These are phyloP conservation scores for Penicillium frequentans DNA, from an alignment of 2,329 filamentous ascomycete genomes.

Conservation along the genomic window DNA sequence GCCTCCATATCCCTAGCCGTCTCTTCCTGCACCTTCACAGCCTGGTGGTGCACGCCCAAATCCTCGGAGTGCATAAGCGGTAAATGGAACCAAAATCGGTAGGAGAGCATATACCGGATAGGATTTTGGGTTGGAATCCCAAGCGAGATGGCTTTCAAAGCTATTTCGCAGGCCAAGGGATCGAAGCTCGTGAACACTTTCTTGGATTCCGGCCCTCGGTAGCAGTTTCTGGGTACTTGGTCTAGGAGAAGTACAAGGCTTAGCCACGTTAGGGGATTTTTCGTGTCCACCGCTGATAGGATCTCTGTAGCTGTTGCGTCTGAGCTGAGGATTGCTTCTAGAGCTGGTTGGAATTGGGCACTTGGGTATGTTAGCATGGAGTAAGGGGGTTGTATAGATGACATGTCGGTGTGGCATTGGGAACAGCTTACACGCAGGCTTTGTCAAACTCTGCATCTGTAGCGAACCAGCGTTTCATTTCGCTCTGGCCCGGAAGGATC, in stretches of 20 bases:
- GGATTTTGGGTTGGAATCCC: slow-evolving; percentile 27
- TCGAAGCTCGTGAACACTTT: slow-evolving; percentile 59
- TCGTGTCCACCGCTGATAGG: slow-evolving; percentile 14
- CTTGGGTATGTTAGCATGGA: slow-evolving; percentile 5
- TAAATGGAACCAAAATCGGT: slow-evolving; percentile 59
- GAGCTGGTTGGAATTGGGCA: slow-evolving; percentile 17
- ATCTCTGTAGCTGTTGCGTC: slow-evolving; percentile 15
- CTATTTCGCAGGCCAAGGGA: slow-evolving; percentile 51
- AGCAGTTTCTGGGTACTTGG: slow-evolving; percentile 63
- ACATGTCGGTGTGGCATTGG: not conserved
- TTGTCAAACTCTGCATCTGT: slow-evolving; percentile 19
- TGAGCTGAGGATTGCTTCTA: slow-evolving; percentile 17
- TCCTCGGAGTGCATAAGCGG: slow-evolving; percentile 58
- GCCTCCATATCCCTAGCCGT: slow-evolving; percentile 18
- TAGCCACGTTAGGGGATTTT: slow-evolving; percentile 34
- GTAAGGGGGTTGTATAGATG: not conserved
- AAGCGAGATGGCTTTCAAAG: slow-evolving; percentile 36
- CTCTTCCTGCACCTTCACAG: slow-evolving; percentile 14
- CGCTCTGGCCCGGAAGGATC: slow-evolving; percentile 16
- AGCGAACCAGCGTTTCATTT: slow-evolving; percentile 23
- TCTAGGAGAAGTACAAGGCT: slow-evolving; percentile 60
- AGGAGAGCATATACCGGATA: slow-evolving; percentile 37
- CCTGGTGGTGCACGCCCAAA: slow-evolving; percentile 19
- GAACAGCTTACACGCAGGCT: slow-evolving; percentile 17
- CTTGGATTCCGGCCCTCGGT: slow-evolving; percentile 50